Base-by-base conservation (phyloP, 148 eudicot genomes). In the Fallopia convolvulus region DNA sequence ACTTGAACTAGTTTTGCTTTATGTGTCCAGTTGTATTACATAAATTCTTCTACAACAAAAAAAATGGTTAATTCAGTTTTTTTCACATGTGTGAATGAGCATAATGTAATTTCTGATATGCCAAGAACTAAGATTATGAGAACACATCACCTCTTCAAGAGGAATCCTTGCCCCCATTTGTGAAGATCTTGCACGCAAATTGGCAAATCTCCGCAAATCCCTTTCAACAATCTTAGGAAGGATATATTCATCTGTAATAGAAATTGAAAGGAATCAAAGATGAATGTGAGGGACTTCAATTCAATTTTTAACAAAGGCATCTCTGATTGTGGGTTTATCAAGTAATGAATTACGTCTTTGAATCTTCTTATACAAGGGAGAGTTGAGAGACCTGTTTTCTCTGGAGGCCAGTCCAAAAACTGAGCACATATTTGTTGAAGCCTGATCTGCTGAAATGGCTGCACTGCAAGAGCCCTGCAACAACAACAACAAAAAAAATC, bases 191-290 rank as follows among this genome's bases (percentile, higher is more conserved):
- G 77, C 76, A 40, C 91, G 93, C 79, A 94, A 81, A 77, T 92
- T 88, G 80, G 92, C 92, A 80, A 87, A 94, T 80, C 88, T 85
- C 63, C 93, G 82, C 75, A 94, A 83, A 46, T 94, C 88, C 82
- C 98, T 90, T 87, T 94, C 98, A 76, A 95, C 97, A 83, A 94
- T 92, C 90, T 86, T 92, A 20, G 97, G 98, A 83, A 94, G 92
- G 73, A 94, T 90, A 79, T 94, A 94, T 79, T 94, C 98, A 82
- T 92, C 98, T 94, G 84, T 72, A 74, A 74, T 60, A 78, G 56
- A 77, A 65, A 74, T 48, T 5, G 76, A 42, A 66, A 52, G 42
- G 2, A 77, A 41, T 74, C 17, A 60, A 72, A 11, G n/a, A 74
- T 30, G 7, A 71, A 44, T 18, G 74, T 30, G 20, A 49, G 49